These are phyloP conservation scores for Yamadazyma dendronema DNA, from an alignment of 1,139 yeast species.

Conservation along the genomic window DNA sequence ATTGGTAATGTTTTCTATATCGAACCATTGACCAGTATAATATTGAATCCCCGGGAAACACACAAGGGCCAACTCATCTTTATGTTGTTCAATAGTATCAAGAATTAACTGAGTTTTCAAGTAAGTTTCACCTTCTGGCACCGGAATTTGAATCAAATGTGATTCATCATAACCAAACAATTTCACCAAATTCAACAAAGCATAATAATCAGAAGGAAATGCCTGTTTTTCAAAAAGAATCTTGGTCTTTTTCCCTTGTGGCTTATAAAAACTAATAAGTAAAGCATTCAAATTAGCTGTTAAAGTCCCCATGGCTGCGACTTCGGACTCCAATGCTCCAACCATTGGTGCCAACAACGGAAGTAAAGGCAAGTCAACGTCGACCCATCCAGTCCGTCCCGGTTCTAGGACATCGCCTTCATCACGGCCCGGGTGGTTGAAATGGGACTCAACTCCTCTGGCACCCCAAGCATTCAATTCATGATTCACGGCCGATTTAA, in stretches of 20 bases:
- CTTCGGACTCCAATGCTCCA: conserved; percentile 72
- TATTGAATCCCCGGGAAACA: conserved; percentile 88
- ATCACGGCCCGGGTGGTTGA: conserved; percentile 58
- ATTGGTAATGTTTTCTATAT: conserved; percentile 64
- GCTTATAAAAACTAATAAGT: conserved; percentile 72
- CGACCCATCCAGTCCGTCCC: conserved; percentile 64
- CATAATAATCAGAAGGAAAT: conserved; percentile 90
- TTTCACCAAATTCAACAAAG: conserved; percentile 70
- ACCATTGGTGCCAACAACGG: conserved; percentile 70
- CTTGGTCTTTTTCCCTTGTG: conserved; percentile 57
- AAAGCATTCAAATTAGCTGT: conserved; percentile 80
- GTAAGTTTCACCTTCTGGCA: conserved; percentile 53
- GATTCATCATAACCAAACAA: conserved; percentile 59
- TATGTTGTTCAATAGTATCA: conserved; percentile 50
- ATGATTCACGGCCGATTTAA: conserved; percentile 53
- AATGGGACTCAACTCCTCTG: conserved; percentile 84
- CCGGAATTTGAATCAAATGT: conserved; percentile 62
- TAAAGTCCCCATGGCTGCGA: conserved; percentile 84
- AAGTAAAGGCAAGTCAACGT: conserved; percentile 73
- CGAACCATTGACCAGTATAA: conserved; percentile 87
- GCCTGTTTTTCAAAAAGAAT: conserved; percentile 83
- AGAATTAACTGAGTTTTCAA: conserved; percentile 66
- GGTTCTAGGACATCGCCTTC: conserved; percentile 10
- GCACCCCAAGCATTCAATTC: conserved; percentile 82
- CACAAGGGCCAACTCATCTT: conserved; percentile 68